Evolutionary conservation across 139 green algal species (phyloP).

Genomic region (Haematococcus lacustris): DNA sequence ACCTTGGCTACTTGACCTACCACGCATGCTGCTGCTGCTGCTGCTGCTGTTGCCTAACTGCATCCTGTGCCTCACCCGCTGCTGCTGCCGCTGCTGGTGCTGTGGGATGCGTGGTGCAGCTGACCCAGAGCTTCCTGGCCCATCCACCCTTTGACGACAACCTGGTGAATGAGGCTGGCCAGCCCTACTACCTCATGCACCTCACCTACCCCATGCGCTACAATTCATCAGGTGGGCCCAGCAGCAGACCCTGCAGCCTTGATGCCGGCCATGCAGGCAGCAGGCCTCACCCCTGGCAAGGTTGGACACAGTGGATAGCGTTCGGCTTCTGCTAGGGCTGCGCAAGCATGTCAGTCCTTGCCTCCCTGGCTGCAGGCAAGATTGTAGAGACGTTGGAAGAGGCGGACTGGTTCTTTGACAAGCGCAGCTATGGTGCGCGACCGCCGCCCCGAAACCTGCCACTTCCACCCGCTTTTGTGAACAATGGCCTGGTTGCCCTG

Average conservation of each 20-base stretch:
- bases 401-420: slow-evolving; percentile 82
- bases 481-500: slow-evolving; percentile 25
- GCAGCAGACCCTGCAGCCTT: too few relatives aligned
- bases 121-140: slow-evolving; percentile 20
- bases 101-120: too few relatives aligned
- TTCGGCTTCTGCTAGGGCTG: too few relatives aligned
- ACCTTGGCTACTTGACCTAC: too few relatives aligned
- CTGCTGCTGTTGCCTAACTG: too few relatives aligned
- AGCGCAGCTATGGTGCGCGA: slow-evolving; percentile 58
- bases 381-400: slow-evolving; percentile 22
- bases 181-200: slow-evolving; percentile 85
- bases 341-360: too few relatives aligned
- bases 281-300: too few relatives aligned
- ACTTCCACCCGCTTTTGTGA: neutral
- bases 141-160: slow-evolving; percentile 87
- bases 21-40: too few relatives aligned
- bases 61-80: too few relatives aligned
- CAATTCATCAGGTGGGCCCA: slow-evolving; percentile 21
- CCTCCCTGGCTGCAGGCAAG: slow-evolving; percentile 5
- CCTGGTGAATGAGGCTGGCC: slow-evolving; percentile 22
- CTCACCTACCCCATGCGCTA: slow-evolving; percentile 94
- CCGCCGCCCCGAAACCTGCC: slow-evolving; percentile 24
- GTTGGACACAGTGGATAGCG: too few relatives aligned
- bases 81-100: too few relatives aligned
- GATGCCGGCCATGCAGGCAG: too few relatives aligned